phyloP scores from a whole-genome alignment of 2,329 filamentous ascomycete species.

The Fusarium nisikadoi region DNA sequence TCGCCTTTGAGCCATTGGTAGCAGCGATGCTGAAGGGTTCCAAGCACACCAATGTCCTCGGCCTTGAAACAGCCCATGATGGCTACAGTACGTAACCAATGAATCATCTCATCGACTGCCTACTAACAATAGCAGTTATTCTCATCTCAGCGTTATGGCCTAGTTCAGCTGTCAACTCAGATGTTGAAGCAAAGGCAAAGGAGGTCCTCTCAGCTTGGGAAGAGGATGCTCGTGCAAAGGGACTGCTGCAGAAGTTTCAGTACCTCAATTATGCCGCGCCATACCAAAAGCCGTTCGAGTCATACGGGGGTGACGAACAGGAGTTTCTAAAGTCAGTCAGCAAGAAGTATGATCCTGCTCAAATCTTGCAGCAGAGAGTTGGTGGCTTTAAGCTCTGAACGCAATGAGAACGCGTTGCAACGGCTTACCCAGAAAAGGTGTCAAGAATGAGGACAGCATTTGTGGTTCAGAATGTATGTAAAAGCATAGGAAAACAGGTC shows the following conservation, averaged over 20 bases:
- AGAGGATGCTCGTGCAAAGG: background rate
- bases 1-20: background rate
- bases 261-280: constrained; percentile 8
- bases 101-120: rapidly evolving
- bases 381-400: background rate
- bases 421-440: rapidly evolving
- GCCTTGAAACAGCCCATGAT: background rate
- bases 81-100: background rate
- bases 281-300: background rate
- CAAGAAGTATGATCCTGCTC: constrained; percentile 4
- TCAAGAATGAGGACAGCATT: background rate
- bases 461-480: too few species aligned
- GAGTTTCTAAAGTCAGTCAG: background rate
- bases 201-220: background rate
- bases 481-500: rapidly evolving
- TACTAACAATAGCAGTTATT: background rate
- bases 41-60: background rate
- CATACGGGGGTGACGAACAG: background rate
- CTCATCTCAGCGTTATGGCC: background rate
- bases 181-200: rapidly evolving
- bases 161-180: background rate
- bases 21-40: background rate
- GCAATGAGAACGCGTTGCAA: background rate
- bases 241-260: background rate
- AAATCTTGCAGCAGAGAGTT: background rate